phyloP scores from a whole-genome alignment of 345 rosid genomes.

The Pseudoturritis turrita region DNA sequence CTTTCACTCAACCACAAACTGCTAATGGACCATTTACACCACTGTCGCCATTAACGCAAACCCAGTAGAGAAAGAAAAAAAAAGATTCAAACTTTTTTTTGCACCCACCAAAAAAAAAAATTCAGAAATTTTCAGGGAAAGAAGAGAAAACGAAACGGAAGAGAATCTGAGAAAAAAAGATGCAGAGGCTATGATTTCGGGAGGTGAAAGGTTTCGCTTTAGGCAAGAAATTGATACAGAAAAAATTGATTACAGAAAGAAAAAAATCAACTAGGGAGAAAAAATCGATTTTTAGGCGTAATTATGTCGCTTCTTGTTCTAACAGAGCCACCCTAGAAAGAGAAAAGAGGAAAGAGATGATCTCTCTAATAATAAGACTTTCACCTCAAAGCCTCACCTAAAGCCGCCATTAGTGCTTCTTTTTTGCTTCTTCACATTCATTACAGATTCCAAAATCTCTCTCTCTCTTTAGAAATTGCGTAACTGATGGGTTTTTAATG shows the following conservation, averaged over 20 bases:
- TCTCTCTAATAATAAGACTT: constrained; percentile 7
- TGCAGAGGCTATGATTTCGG: constrained; percentile 28
- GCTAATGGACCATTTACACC: constrained; percentile 31
- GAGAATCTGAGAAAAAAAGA: constrained; percentile 26
- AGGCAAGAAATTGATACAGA: constrained; percentile 23
- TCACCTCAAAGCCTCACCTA: constrained; percentile 27
- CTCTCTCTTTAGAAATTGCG: constrained; percentile 24
- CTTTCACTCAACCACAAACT: constrained; percentile 33
- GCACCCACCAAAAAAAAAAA: constrained; percentile 4
- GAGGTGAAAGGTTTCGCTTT: constrained; percentile 18
- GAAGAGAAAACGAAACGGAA: constrained; percentile 24
- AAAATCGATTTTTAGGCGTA: constrained; percentile 11
- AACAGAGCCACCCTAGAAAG: constrained; percentile 32
- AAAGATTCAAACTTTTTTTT: constrained; percentile 12
- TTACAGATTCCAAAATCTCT: constrained; percentile 26
- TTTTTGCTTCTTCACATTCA: constrained; percentile 25
- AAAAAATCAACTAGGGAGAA: not conserved
- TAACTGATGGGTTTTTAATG: constrained; percentile 36
- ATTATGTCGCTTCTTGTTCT: constrained; percentile 16
- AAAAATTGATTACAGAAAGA: not conserved
- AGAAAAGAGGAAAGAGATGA: constrained; percentile 13
- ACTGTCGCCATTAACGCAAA: constrained; percentile 26
- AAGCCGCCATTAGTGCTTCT: constrained; percentile 30
- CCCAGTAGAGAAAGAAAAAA: constrained; percentile 6
- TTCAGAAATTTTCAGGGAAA: not conserved